phyloP scores from a whole-genome alignment of 83 land plant genomes.

The Diphasiastrum complanatum region DNA sequence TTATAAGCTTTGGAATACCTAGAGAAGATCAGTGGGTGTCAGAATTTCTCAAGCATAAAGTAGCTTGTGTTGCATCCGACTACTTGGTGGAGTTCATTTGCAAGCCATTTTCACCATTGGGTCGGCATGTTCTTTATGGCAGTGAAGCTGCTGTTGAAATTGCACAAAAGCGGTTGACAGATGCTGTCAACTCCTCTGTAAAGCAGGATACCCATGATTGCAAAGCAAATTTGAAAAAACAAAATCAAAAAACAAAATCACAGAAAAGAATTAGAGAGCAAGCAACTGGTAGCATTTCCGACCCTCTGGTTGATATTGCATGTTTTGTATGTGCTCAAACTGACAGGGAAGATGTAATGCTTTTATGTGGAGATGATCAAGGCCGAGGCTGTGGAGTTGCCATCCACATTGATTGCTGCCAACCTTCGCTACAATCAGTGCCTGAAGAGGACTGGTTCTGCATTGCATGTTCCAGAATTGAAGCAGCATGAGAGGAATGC shows the following conservation, averaged over 20 bases:
- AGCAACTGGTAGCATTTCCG: not conserved
- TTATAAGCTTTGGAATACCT: slow-evolving; percentile 60
- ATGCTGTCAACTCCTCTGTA: too few relatives aligned
- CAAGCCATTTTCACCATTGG: slow-evolving; percentile 64
- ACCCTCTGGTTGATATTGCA: slow-evolving; percentile 24
- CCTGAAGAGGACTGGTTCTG: slow-evolving; percentile 86
- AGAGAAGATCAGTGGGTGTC: slow-evolving; percentile 57
- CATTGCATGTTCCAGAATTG: slow-evolving; percentile 28
- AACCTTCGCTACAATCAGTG: slow-evolving; percentile 56
- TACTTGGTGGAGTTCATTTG: slow-evolving; percentile 78
- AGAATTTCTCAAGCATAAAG: slow-evolving; percentile 56
- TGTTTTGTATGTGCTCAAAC: slow-evolving; percentile 55
- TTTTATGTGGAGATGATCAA: slow-evolving; percentile 64
- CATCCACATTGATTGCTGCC: slow-evolving; percentile 68
- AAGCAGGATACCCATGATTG: too few relatives aligned
- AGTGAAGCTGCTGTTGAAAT: slow-evolving; percentile 57
- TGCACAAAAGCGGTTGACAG: too few relatives aligned
- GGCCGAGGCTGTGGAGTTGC: slow-evolving; percentile 77
- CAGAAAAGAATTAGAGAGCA: not conserved
- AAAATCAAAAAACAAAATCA: too few relatives aligned
- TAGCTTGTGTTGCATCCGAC: slow-evolving; percentile 70
- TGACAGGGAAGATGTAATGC: slow-evolving; percentile 70
- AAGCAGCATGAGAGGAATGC: too few relatives aligned
- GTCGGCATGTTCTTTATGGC: slow-evolving; percentile 54
- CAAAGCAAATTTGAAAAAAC: not conserved